A percentile compares a stretch with the other conserved stretches of the same genome.
Evolutionary conservation across 2,329 filamentous ascomycete genomes (phyloP).

Genomic region (Samsoniella hepiali): DNA sequence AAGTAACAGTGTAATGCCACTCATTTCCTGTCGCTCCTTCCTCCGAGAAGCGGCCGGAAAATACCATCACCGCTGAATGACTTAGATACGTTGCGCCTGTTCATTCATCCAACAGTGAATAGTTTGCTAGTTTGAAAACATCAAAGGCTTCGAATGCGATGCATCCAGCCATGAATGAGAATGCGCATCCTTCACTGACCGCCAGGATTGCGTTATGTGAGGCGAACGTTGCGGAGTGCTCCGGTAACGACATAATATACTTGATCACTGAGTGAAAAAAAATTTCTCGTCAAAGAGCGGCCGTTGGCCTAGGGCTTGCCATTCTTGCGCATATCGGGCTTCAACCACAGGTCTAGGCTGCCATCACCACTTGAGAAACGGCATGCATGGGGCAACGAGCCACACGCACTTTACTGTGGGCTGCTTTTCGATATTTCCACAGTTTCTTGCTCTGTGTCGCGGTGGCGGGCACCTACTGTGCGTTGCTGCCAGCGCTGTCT

Average conservation of each 20-base stretch:
- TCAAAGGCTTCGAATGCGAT: background rate
- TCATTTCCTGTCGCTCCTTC: background rate
- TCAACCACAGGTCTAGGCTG: no score
- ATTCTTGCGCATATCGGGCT: no score
- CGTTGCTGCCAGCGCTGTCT: slow-evolving; percentile 5
- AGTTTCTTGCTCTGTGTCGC: background rate
- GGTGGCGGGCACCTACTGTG: background rate
- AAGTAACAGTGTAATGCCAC: background rate
- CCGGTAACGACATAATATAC: background rate
- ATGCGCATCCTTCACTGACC: background rate
- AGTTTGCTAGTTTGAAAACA: background rate
- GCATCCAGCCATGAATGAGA: background rate
- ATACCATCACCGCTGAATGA: no score
- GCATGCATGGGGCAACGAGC: background rate
- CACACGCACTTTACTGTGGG: background rate
- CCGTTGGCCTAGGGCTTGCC: no score
- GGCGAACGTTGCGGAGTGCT: background rate
- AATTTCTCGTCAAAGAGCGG: no score
- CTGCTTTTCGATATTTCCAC: background rate
- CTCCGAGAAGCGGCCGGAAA: background rate
- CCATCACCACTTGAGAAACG: background rate
- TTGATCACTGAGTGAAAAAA: no score
- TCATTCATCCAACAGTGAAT: background rate
- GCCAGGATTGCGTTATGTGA: background rate
- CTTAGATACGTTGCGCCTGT: background rate